phyloP scores from a whole-genome alignment of 2,329 filamentous ascomycete genomes.

The Cytospora piceae region DNA sequence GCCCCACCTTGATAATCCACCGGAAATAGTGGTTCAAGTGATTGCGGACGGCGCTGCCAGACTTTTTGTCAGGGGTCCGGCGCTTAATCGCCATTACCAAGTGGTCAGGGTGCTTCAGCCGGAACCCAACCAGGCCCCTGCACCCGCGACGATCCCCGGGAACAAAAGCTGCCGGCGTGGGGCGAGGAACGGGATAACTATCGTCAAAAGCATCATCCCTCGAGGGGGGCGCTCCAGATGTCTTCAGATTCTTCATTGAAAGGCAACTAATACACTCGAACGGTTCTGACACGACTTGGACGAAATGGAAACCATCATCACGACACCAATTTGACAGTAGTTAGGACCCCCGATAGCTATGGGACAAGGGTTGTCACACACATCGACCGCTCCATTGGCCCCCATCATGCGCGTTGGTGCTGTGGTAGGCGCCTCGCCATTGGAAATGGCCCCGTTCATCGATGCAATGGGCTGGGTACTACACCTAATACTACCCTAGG shows the following conservation, averaged over 20 bases:
- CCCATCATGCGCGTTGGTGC: conserved; percentile 18
- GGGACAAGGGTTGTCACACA: conserved; percentile 17
- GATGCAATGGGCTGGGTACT: conserved; percentile 10
- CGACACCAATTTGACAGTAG: neutral
- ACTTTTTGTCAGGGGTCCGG: conserved; percentile 11
- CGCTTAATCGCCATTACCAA: conserved; percentile 27
- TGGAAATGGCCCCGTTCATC: neutral
- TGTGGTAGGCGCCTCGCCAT: conserved; percentile 23
- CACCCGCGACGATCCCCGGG: conserved; percentile 6
- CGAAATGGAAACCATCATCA: neutral
- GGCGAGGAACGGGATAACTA: neutral
- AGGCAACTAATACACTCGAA: conserved; percentile 9
- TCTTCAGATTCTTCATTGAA: neutral
- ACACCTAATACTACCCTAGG: neutral
- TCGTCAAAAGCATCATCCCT: neutral
- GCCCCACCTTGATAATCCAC: conserved; percentile 16
- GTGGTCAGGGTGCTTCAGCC: conserved; percentile 6
- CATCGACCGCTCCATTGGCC: conserved; percentile 10
- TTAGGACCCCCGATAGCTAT: conserved; percentile 5
- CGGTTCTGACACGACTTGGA: conserved; percentile 17
- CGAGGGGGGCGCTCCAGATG: neutral
- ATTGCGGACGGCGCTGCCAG: conserved; percentile 13
- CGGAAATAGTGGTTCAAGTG: conserved; percentile 2
- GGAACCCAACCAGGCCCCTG: conserved; percentile 10
- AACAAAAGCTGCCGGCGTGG: neutral